phyloP scores from a whole-genome alignment of 345 rosid genomes.

The Rubroshorea leprosula region DNA sequence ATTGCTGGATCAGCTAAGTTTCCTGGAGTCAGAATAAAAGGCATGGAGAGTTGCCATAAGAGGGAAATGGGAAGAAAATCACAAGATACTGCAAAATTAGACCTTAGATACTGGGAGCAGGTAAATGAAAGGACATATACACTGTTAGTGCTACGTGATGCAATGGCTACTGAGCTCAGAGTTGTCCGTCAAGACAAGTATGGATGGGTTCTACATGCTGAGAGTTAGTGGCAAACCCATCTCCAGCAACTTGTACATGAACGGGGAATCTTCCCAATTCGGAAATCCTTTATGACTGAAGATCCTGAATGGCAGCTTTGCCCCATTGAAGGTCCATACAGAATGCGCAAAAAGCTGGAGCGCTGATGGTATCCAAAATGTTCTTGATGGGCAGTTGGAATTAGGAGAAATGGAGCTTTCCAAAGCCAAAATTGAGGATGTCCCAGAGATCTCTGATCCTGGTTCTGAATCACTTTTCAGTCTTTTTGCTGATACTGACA shows the following conservation, averaged over 20 bases:
- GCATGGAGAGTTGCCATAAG: conserved; percentile 86
- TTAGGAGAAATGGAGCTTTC: conserved; percentile 57
- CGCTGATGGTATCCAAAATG: conserved; percentile 78
- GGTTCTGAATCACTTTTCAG: conserved; percentile 63
- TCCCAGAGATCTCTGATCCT: conserved; percentile 57
- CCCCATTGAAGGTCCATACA: conserved; percentile 99
- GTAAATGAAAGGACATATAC: conserved; percentile 92
- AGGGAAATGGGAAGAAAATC: conserved; percentile 91
- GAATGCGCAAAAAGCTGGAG: conserved; percentile 99
- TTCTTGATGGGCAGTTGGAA: conserved; percentile 70
- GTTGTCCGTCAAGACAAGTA: conserved; percentile 99
- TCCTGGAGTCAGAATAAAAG: conserved; percentile 92
- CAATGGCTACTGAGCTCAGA: conserved; percentile 96
- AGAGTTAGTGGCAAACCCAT: conserved; percentile 97
- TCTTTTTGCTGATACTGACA: conserved; percentile 37
- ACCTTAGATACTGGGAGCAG: conserved; percentile 90
- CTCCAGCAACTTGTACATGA: conserved; percentile 97
- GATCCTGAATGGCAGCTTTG: conserved; percentile 99
- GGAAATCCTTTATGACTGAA: conserved; percentile 44
- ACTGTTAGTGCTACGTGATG: conserved; percentile 84
- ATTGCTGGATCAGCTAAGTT: conserved; percentile 91
- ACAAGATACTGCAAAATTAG: conserved; percentile 73
- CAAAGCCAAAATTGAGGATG: conserved; percentile 49
- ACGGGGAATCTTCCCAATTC: conserved; percentile 89
- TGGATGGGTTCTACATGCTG: conserved; percentile 99